phyloP scores from a whole-genome alignment of 2,329 filamentous ascomycete species.

The Ceratocystis lukuohia region DNA sequence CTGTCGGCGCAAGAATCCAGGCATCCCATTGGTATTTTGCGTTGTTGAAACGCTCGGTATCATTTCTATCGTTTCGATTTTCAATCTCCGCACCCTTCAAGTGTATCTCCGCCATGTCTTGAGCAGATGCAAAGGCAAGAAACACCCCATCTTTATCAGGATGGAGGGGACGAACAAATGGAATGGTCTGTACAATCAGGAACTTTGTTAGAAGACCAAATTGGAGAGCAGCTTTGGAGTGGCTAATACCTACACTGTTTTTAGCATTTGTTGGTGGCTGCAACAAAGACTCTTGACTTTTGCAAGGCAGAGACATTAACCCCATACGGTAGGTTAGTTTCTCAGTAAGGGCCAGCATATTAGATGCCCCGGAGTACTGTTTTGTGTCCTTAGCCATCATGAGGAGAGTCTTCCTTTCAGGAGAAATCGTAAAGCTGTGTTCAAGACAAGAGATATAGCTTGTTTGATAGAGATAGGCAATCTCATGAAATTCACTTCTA shows the following conservation, averaged over 20 bases:
- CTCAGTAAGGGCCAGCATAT: neutral
- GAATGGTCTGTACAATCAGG: neutral
- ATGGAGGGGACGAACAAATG: neutral
- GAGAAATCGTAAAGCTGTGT: no score
- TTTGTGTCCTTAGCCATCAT: neutral
- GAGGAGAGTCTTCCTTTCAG: no score
- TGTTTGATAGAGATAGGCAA: no score
- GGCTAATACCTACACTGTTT: no score
- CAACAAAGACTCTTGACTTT: neutral
- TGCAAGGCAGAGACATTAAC: neutral
- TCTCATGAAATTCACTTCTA: no score
- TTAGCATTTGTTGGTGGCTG: no score
- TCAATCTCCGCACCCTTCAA: conserved; percentile 16
- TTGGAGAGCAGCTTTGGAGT: neutral
- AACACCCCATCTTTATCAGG: conserved; percentile 3
- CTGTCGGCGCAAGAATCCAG: conserved; percentile 18
- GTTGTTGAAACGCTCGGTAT: conserved; percentile 16
- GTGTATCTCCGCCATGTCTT: conserved; percentile 16
- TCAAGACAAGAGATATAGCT: no score
- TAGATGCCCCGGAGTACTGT: neutral
- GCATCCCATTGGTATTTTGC: neutral
- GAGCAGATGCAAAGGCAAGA: conserved; percentile 9
- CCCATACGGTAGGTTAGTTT: neutral
- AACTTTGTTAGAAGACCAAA: neutral
- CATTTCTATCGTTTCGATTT: conserved; percentile 14